These are phyloP conservation scores for Areca catechu DNA, from an alignment of 176 grass and related monocot genomes.

Conservation along the genomic window DNA sequence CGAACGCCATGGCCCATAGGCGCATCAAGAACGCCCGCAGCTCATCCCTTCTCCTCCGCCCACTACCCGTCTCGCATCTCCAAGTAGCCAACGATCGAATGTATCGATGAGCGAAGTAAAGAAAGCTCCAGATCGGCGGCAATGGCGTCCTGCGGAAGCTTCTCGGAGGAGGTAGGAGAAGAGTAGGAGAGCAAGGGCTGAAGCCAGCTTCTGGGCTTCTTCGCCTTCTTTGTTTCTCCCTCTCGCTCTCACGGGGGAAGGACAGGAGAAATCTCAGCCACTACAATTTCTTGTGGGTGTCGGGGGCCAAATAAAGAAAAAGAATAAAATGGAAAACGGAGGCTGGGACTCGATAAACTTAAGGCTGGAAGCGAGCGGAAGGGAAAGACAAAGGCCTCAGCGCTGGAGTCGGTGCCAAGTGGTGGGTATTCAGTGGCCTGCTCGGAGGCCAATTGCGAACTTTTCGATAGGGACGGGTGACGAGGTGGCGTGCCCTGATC, in stretches of 20 bases:
- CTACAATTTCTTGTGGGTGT: slow-evolving; percentile 69
- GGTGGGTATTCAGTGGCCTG: background rate
- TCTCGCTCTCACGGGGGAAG: background rate
- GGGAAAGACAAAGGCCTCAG: background rate
- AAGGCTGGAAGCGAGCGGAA: background rate
- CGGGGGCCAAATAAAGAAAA: background rate
- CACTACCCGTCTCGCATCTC: slow-evolving; percentile 8
- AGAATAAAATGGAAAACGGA: background rate
- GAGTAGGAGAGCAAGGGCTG: background rate
- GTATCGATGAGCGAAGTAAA: background rate
- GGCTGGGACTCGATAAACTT: background rate
- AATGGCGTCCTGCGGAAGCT: background rate
- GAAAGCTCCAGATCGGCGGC: background rate
- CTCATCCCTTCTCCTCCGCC: slow-evolving; percentile 13
- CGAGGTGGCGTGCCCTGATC: background rate
- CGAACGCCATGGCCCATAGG: slow-evolving; percentile 30
- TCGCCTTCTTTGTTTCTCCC: no score
- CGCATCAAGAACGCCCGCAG: slow-evolving; percentile 23
- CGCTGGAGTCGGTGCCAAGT: background rate
- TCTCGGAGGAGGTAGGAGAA: background rate
- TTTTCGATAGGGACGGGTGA: background rate
- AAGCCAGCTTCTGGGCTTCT: background rate
- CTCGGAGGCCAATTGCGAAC: background rate
- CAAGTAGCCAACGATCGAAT: no score
- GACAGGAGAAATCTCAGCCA: slow-evolving; percentile 72